Conservation (phyloP, 2,329 filamentous ascomycete genomes). For the Lizonia empirigonia region DNA sequence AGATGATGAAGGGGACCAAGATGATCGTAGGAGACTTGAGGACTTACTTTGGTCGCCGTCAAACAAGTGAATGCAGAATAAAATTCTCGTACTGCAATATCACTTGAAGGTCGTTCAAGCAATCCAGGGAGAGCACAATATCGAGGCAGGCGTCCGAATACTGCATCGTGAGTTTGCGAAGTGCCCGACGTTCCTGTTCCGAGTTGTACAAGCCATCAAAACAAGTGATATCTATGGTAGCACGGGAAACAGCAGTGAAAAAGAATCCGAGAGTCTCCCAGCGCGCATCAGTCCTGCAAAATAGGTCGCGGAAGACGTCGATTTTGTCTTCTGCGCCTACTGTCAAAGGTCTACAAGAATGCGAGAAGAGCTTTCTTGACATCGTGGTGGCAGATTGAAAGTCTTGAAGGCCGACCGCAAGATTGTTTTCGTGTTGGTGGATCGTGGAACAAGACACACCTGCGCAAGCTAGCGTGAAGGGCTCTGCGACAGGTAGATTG, state of each 20-base stretch:
- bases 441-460: neutral
- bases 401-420: too few relatives aligned
- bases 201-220: constrained; percentile 35
- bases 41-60: constrained; percentile 4
- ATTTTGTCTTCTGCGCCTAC: neutral
- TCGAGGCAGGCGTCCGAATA: constrained; percentile 44
- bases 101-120: constrained; percentile 3
- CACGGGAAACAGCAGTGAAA: constrained; percentile 2
- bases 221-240: constrained; percentile 46
- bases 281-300: neutral
- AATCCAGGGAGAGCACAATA: constrained; percentile 38
- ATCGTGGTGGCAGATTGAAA: neutral
- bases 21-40: neutral
- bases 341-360: neutral
- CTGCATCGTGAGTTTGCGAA: neutral
- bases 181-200: neutral
- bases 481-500: neutral
- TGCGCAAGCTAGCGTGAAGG: neutral
- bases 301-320: neutral
- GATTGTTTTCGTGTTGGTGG: neutral
- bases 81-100: constrained; percentile 19
- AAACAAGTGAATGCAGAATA: constrained; percentile 7
- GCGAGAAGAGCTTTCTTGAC: neutral
- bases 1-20: too few relatives aligned
- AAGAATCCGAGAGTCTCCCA: neutral